phyloP scores from a whole-genome alignment of 2,329 filamentous ascomycete species.

The Biscogniauxia mediterranea region DNA sequence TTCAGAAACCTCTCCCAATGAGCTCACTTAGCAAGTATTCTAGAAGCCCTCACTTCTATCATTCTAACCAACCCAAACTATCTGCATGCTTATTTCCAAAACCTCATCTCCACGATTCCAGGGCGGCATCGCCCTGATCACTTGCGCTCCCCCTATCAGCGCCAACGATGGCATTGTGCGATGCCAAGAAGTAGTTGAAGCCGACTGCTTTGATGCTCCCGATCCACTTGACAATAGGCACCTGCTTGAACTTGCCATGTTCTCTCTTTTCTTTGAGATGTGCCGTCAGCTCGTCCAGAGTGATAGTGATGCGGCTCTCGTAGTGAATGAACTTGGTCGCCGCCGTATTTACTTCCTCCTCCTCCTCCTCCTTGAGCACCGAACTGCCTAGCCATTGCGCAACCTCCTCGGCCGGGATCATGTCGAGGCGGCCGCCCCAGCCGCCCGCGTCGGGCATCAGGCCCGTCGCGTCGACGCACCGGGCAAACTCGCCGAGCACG shows the following conservation, averaged over 20 bases:
- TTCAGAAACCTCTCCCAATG: too few relatives aligned
- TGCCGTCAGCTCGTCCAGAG: neutral
- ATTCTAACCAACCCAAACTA: too few relatives aligned
- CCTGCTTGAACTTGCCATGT: slow-evolving; percentile 2
- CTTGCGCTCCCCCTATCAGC: too few relatives aligned
- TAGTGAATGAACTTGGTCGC: too few relatives aligned
- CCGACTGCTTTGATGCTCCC: slow-evolving; percentile 17
- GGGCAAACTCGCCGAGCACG: slow-evolving; percentile 5
- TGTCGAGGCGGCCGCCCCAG: slow-evolving; percentile 14
- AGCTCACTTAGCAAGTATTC: too few relatives aligned
- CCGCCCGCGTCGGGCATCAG: slow-evolving; percentile 5
- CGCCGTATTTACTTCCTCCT: too few relatives aligned
- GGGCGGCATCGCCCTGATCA: neutral
- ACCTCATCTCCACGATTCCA: slow-evolving; percentile 5
- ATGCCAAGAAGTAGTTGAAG: slow-evolving; percentile 18
- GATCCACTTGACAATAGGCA: slow-evolving; percentile 18
- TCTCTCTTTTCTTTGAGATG: slow-evolving; percentile 1
- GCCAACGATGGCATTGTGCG: slow-evolving; percentile 8
- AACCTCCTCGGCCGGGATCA: slow-evolving; percentile 5
- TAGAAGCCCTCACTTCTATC: too few relatives aligned
- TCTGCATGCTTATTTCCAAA: too few relatives aligned
- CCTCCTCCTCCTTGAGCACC: neutral
- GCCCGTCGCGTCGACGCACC: neutral
- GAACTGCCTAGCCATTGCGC: slow-evolving; percentile 2
- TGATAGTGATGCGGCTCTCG: neutral